Base-by-base conservation (phyloP, 177 flowering plant species). In the Vitis hybrid region DNA sequence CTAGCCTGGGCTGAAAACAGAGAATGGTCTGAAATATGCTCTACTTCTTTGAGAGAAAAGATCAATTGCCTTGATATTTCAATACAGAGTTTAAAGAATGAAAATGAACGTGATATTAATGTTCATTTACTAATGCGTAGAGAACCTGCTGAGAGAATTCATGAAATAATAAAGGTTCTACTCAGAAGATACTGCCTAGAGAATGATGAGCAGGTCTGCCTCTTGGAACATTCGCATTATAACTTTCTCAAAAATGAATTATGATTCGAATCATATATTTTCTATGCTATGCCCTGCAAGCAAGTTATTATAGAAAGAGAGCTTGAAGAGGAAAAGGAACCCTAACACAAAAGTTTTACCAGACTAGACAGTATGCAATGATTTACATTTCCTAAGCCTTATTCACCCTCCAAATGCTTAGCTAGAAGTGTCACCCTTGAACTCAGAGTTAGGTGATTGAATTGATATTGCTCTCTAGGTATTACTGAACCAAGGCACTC, bases 161-260 rank as follows among this genome's bases (percentile, higher is more conserved):
- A 70, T 77, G 88, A 82, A 15, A 66, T 85, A 53, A 1, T 87
- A 56, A 78, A 72, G 76, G 77, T 71, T 77, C 60, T 82, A 19
- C 75, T 79, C 10, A 66, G 56, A 45, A 74, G 69, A 26, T 60
- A 66, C 68, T 56, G 6, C 55, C 60, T 53, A 15, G 60, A 33
- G 18, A 72, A 68, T 29, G 66, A 72, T 49, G 64, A 65, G 60
- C 80, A 81, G 84, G 86, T 86, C 65, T 53, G 70, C 49, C 20
- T 66, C 57, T 57, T 60, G 68, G 22, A 51, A 50, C 61, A 53
- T 55, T 31, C 19, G 39, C 6, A 19, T 8, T 51, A 16, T 61
- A 56, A 2, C 11, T 51, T 61, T 45, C 50, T 64, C 11, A 51
- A 33, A 13, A 5, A 14, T 74, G 11, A 26, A 69, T 57, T 58